phyloP scores from a whole-genome alignment of 805 yeast species.

The Nematodospora valgi region DNA sequence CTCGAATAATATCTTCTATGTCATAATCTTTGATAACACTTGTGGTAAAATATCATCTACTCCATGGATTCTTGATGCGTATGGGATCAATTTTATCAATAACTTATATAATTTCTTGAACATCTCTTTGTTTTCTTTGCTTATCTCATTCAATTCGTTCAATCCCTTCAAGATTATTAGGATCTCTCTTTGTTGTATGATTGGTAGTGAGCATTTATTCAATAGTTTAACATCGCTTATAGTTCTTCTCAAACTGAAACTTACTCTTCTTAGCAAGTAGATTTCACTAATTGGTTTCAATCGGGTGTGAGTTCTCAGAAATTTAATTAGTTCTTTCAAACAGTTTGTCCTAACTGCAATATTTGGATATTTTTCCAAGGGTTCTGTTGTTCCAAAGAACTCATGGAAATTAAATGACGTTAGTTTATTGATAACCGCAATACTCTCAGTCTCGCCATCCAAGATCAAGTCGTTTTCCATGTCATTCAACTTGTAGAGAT shows the following conservation, averaged over 20 bases:
- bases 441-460: constrained; percentile 14
- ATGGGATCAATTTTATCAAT: constrained; percentile 18
- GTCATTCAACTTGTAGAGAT: constrained; percentile 54
- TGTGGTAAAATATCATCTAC: not conserved
- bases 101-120: constrained; percentile 11
- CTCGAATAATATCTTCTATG: too few relatives aligned
- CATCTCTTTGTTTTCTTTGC: constrained; percentile 5
- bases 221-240: constrained; percentile 60
- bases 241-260: constrained; percentile 60
- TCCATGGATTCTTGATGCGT: constrained; percentile 8
- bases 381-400: constrained; percentile 63
- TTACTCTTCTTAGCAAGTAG: constrained; percentile 54
- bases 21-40: too few relatives aligned
- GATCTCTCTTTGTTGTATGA: constrained; percentile 65
- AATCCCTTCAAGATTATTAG: constrained; percentile 41
- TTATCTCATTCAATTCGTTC: constrained; percentile 2
- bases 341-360: constrained; percentile 52
- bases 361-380: constrained; percentile 42
- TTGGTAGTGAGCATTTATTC: constrained; percentile 62
- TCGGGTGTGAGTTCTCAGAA: constrained; percentile 13
- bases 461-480: constrained; percentile 37
- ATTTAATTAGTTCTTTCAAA: constrained; percentile 49
- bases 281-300: constrained; percentile 16
- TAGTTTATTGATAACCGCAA: constrained; percentile 35
- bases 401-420: constrained; percentile 43